Evolutionary conservation across 2,329 filamentous ascomycete genomes (phyloP).

Genomic region (Fusarium sp.): DNA sequence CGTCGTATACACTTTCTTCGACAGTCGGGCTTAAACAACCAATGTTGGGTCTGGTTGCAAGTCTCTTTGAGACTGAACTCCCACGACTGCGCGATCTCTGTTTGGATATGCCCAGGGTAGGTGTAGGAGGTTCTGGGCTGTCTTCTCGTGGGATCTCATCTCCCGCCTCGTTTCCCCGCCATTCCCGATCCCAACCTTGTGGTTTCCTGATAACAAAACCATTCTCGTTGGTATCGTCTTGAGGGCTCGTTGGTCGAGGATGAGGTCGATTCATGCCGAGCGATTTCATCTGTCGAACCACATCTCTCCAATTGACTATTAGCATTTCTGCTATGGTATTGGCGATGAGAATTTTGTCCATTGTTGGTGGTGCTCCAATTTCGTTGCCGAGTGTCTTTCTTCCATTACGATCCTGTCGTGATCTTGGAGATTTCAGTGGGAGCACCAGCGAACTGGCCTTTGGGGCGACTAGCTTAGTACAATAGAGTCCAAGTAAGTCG

Average conservation of each 20-base stretch:
- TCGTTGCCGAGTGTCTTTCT: slow-evolving; percentile 20
- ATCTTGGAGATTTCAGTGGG: slow-evolving; percentile 55
- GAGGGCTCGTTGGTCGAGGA: slow-evolving; percentile 18
- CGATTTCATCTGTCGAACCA: slow-evolving; percentile 67
- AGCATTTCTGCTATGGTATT: slow-evolving; percentile 72
- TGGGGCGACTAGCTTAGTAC: slow-evolving; percentile 56
- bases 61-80: slow-evolving; percentile 35
- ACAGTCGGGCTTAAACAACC: slow-evolving; percentile 45
- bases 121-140: slow-evolving; percentile 52
- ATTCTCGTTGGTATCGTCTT: slow-evolving; percentile 45
- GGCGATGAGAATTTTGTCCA: slow-evolving; percentile 67
- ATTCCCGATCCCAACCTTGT: slow-evolving; percentile 44
- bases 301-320: slow-evolving; percentile 71
- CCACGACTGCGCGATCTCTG: slow-evolving; percentile 34
- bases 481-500: slow-evolving; percentile 63
- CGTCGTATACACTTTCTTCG: slow-evolving; percentile 44
- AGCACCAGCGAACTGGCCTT: slow-evolving; percentile 54
- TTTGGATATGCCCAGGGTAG: slow-evolving; percentile 40
- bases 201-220: slow-evolving; percentile 53
- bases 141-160: slow-evolving; percentile 19
- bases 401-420: slow-evolving; percentile 42
- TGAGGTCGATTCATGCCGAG: slow-evolving; percentile 48
- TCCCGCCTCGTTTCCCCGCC: slow-evolving; percentile 32
- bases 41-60: slow-evolving; percentile 38
- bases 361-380: slow-evolving; percentile 39